Evolutionary conservation across 73 alveolate genomes (phyloP).

Genomic region (Paramecium sonneborni): DNA sequence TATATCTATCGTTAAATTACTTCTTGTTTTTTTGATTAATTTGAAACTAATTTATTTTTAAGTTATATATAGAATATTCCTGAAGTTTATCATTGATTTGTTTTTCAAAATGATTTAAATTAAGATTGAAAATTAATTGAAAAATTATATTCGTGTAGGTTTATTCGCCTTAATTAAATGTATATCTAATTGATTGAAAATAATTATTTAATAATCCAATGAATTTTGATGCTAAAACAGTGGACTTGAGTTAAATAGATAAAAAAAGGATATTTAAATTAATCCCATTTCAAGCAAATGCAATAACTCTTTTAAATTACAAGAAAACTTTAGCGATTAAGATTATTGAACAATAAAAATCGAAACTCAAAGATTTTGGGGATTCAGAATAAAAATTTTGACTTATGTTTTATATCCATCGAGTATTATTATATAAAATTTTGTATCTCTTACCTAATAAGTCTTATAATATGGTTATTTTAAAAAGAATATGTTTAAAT

Average conservation of each 20-base stretch:
- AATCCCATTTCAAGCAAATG: not conserved
- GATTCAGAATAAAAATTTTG: not conserved
- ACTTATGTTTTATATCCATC: not conserved
- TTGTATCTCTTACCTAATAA: not conserved
- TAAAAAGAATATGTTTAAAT: not conserved
- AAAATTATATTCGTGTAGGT: not conserved
- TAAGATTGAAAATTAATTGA: not conserved
- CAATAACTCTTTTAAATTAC: not conserved
- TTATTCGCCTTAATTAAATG: not conserved
- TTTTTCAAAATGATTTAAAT: not conserved
- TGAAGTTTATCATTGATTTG: not conserved
- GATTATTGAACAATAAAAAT: not conserved
- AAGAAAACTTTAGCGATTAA: not conserved
- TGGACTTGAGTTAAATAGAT: not conserved
- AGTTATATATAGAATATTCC: not conserved
- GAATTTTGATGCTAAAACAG: slow-evolving; percentile 4
- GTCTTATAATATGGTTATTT: not conserved
- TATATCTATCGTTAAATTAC: no score
- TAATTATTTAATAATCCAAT: not conserved
- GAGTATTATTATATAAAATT: not conserved
- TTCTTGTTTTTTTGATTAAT: no score
- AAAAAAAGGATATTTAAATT: not conserved
- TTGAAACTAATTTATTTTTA: no score
- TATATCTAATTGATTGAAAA: not conserved
- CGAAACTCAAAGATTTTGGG: not conserved